These are phyloP conservation scores for Rutidosis leptorrhynchoides DNA, from an alignment of 129 eudicot species.

Conservation along the genomic window DNA sequence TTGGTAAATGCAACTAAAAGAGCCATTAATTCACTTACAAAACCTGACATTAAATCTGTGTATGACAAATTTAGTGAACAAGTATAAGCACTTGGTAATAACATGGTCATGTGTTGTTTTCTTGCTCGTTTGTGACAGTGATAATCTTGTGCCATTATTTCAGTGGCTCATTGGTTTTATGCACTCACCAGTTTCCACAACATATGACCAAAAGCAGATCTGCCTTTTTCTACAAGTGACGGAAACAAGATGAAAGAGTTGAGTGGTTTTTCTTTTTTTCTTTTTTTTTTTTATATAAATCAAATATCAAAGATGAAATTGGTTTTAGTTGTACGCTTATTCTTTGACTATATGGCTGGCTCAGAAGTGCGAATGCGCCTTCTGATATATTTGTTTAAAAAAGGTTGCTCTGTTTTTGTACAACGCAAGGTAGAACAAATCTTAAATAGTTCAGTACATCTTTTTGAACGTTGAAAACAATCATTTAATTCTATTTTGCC, in stretches of 20 bases:
- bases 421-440: not conserved
- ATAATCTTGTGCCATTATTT: not conserved
- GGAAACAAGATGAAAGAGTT: constrained; percentile 17
- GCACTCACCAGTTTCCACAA: constrained; percentile 15
- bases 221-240: constrained; percentile 23
- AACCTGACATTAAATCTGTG: not conserved
- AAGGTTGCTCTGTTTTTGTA: constrained; percentile 19
- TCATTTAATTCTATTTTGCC: no score
- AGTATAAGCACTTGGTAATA: not conserved
- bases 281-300: no score
- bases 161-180: constrained; percentile 4
- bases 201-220: constrained; percentile 26
- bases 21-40: not conserved
- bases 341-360: constrained; percentile 28
- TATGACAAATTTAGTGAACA: not conserved
- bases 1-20: not conserved
- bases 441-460: constrained; percentile 2
- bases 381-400: constrained; percentile 20
- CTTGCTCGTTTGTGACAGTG: constrained; percentile 27
- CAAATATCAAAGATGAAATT: constrained; percentile 1
- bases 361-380: constrained; percentile 31
- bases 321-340: constrained; percentile 24
- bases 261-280: constrained; percentile 1
- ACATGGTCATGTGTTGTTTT: constrained; percentile 9
- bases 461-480: no score